phyloP scores from a whole-genome alignment of 208 protist species.

The Leishmania braziliensis region DNA sequence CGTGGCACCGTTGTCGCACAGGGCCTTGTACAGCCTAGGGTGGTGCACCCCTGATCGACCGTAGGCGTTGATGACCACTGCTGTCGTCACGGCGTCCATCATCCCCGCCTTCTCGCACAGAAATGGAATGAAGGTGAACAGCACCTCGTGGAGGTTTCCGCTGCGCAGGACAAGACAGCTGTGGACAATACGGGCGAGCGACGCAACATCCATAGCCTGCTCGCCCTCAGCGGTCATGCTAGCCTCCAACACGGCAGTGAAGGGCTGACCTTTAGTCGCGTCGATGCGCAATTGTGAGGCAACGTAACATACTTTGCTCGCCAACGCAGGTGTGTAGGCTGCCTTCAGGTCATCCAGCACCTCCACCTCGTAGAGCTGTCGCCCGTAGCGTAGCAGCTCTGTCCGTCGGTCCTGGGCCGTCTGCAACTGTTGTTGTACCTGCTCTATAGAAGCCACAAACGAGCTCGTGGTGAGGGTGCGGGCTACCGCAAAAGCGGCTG shows the following conservation, averaged over 20 bases:
- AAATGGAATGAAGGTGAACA: slow-evolving; percentile 80
- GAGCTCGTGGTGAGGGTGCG: slow-evolving; percentile 55
- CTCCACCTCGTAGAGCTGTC: slow-evolving; percentile 83
- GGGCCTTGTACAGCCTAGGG: slow-evolving; percentile 61
- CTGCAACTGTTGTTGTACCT: slow-evolving; percentile 77
- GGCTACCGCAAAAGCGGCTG: background rate
- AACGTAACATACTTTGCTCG: slow-evolving; percentile 65
- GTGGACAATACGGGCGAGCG: slow-evolving; percentile 80
- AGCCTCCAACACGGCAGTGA: slow-evolving; percentile 49
- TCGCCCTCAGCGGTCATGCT: slow-evolving; percentile 43
- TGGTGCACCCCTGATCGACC: slow-evolving; percentile 86
- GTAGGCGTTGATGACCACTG: slow-evolving; percentile 90
- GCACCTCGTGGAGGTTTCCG: slow-evolving; percentile 70
- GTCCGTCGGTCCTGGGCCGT: slow-evolving; percentile 48
- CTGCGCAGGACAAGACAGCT: slow-evolving; percentile 80
- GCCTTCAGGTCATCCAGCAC: slow-evolving; percentile 63
- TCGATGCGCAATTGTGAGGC: slow-evolving; percentile 80
- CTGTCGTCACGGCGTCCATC: slow-evolving; percentile 72
- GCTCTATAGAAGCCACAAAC: slow-evolving; percentile 70
- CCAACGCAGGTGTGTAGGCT: slow-evolving; percentile 57
- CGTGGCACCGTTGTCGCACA: slow-evolving; percentile 64
- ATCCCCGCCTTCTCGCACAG: slow-evolving; percentile 40
- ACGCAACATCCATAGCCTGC: slow-evolving; percentile 56
- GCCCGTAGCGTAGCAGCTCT: slow-evolving; percentile 77
- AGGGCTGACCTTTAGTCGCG: slow-evolving; percentile 63